Conservation (phyloP, 2,329 filamentous ascomycete species). For the Botrytis fragariae region DNA sequence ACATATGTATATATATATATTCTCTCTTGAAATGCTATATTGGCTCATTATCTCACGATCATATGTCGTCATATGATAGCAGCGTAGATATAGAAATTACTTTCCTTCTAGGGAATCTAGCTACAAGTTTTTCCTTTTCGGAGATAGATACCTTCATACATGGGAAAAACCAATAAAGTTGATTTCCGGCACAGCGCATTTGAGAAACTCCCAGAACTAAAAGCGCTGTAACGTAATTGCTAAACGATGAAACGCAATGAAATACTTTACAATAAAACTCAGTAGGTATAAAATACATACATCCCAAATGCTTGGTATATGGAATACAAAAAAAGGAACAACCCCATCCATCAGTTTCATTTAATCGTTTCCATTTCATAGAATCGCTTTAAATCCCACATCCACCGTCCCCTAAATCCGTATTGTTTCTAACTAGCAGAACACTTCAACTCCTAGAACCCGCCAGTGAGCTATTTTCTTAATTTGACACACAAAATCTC, state of each 20-base stretch:
- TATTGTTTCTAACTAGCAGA: neutral
- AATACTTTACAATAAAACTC: neutral
- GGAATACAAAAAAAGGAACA: neutral
- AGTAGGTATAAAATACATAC: neutral
- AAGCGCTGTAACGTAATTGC: neutral
- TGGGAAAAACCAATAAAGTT: neutral
- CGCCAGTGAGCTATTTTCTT: neutral
- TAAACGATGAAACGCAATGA: neutral
- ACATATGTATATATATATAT: no score
- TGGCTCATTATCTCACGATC: neutral
- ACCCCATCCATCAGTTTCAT: neutral
- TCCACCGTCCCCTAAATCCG: neutral
- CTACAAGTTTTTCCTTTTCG: neutral
- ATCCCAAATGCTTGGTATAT: slow-evolving; percentile 7
- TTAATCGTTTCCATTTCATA: neutral
- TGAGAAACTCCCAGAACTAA: neutral
- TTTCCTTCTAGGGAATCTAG: neutral
- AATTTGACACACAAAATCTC: neutral
- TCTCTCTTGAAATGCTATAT: neutral
- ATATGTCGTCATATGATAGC: neutral
- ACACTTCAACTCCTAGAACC: neutral
- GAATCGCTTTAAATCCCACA: neutral
- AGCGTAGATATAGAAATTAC: neutral
- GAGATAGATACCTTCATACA: neutral
- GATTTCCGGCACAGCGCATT: neutral